Evolutionary conservation across 2,329 filamentous ascomycete genomes (phyloP).

Genomic region (Sphaerulina vaccinii): DNA sequence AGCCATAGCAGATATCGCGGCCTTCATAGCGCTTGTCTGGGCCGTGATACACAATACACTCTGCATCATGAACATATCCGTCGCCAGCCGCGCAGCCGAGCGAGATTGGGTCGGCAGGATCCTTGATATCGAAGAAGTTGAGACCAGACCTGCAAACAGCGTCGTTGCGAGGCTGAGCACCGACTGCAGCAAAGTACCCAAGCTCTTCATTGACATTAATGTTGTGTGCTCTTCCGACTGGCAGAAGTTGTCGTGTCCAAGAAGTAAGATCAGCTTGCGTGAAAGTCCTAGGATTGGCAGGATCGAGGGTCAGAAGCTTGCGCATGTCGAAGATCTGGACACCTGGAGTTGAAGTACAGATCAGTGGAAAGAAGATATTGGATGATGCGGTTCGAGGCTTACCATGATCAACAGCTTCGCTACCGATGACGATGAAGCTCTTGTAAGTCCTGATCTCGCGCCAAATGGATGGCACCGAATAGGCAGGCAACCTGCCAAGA

Average conservation of each 20-base stretch:
- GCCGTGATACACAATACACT: slow-evolving; percentile 52
- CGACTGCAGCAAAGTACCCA: slow-evolving; percentile 12
- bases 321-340: slow-evolving; percentile 48
- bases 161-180: slow-evolving; percentile 4
- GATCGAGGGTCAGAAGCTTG: slow-evolving; percentile 52
- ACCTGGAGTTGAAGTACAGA: neutral
- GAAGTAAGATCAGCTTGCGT: slow-evolving; percentile 8
- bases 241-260: slow-evolving; percentile 4
- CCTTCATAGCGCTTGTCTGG: slow-evolving; percentile 47
- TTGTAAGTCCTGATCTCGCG: slow-evolving; percentile 9
- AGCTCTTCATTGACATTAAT: slow-evolving; percentile 52
- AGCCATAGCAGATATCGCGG: slow-evolving; percentile 53
- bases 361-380: neutral
- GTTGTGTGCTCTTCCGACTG: slow-evolving; percentile 43
- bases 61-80: slow-evolving; percentile 58
- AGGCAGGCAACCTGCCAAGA: slow-evolving; percentile 49
- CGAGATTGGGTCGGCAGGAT: neutral
- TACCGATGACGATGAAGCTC: slow-evolving; percentile 6
- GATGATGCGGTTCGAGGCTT: neutral
- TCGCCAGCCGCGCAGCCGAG: slow-evolving; percentile 27
- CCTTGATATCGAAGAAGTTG: slow-evolving; percentile 6
- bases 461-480: too few relatives aligned
- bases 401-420: slow-evolving; percentile 2
- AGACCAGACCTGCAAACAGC: slow-evolving; percentile 4
- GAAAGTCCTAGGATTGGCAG: slow-evolving; percentile 44